phyloP scores from a whole-genome alignment of 2,329 filamentous ascomycete genomes.

The Chrysosporium queenslandicum region DNA sequence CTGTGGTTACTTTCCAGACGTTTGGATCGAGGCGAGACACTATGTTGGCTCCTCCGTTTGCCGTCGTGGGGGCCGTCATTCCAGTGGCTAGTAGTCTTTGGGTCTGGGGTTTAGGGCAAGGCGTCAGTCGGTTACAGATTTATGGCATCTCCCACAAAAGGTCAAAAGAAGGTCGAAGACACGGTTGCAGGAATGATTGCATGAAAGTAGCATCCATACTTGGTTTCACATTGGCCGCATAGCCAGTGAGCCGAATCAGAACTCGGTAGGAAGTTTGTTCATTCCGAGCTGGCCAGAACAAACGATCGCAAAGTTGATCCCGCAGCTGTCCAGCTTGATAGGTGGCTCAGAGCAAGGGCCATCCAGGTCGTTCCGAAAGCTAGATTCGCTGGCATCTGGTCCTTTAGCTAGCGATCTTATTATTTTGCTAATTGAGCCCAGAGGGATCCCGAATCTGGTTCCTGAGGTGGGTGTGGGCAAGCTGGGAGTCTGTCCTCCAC shows the following conservation, averaged over 20 bases:
- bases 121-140: not conserved
- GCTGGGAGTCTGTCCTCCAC: not conserved
- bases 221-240: not conserved
- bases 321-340: not conserved
- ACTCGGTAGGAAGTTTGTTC: not conserved
- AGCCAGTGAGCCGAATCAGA: too few species aligned
- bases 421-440: not conserved
- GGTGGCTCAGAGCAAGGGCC: not conserved
- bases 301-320: too few species aligned
- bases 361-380: not conserved
- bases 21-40: not conserved
- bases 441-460: not conserved
- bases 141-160: not conserved
- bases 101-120: not conserved
- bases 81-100: not conserved
- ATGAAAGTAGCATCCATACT: not conserved
- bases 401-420: not conserved
- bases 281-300: not conserved
- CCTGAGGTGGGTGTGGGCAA: too few species aligned
- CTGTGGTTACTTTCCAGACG: not conserved
- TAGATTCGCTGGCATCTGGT: not conserved
- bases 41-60: not conserved
- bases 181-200: not conserved
- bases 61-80: not conserved
- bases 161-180: not conserved